A percentile compares a stretch with the other conserved stretches of the same genome.
phyloP scores from a whole-genome alignment of 2,329 filamentous ascomycete genomes.

The Aspergillus vadensis region DNA sequence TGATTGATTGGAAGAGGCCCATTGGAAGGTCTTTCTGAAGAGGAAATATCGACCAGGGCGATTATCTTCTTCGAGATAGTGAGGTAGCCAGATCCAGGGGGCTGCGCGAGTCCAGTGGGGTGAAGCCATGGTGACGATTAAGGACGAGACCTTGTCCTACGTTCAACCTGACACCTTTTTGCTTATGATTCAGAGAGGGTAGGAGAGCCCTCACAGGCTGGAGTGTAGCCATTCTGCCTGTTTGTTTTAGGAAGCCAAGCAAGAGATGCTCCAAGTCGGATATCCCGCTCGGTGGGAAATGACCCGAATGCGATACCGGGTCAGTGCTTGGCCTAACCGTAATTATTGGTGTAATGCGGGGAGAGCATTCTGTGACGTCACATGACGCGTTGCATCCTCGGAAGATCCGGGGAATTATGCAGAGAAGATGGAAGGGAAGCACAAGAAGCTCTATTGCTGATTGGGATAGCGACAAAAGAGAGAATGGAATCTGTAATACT shows the following conservation, averaged over 20 bases:
- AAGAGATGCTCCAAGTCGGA: not conserved
- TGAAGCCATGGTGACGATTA: not conserved
- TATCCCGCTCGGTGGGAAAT: not conserved
- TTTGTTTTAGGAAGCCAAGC: not conserved
- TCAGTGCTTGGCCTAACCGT: not conserved
- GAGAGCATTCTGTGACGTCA: not conserved
- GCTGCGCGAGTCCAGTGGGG: not conserved
- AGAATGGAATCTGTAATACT: no score
- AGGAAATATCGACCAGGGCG: slow-evolving; percentile 8
- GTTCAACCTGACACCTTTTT: not conserved
- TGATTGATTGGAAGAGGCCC: not conserved
- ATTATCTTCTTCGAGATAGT: not conserved
- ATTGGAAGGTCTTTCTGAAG: slow-evolving; percentile 10
- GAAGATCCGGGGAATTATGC: not conserved
- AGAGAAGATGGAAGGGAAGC: no score
- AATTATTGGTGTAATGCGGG: not conserved
- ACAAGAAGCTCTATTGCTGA: no score
- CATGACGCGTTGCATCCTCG: not conserved
- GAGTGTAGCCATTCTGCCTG: not conserved
- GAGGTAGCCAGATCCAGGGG: slow-evolving; percentile 10
- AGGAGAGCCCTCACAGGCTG: not conserved
- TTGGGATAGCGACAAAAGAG: no score
- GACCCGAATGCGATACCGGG: not conserved
- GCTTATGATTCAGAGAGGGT: not conserved
- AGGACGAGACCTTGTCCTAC: no score